phyloP scores from a whole-genome alignment of 2,329 filamentous ascomycete genomes.

The Colletotrichum paranaense region DNA sequence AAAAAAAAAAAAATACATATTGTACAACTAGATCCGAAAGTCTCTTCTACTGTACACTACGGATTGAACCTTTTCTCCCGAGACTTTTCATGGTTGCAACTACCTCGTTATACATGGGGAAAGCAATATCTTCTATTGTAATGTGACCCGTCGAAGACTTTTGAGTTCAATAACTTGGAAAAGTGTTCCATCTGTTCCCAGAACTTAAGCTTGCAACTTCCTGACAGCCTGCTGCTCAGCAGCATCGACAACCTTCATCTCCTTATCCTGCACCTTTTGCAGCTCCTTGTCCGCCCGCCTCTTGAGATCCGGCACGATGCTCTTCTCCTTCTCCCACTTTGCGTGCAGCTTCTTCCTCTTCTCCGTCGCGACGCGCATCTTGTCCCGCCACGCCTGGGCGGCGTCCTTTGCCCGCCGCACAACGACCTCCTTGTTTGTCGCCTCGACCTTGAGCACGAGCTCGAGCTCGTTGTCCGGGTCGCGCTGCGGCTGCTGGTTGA shows the following conservation, averaged over 20 bases:
- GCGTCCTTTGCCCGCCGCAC: constrained; percentile 55
- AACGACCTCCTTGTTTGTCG: constrained; percentile 61
- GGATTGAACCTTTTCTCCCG: not conserved
- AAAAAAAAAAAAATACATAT: constrained; percentile 1
- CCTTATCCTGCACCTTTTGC: constrained; percentile 64
- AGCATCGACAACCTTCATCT: constrained; percentile 61
- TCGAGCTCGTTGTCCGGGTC: constrained; percentile 69
- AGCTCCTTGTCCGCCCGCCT: constrained; percentile 59
- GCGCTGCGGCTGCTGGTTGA: constrained; percentile 71
- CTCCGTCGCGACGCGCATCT: constrained; percentile 59
- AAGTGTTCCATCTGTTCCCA: too few species aligned
- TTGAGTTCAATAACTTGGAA: too few species aligned
- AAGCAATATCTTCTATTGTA: not conserved
- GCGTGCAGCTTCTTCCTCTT: constrained; percentile 61
- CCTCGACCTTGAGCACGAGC: constrained; percentile 65
- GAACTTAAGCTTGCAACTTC: constrained; percentile 45
- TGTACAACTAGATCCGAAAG: constrained; percentile 29
- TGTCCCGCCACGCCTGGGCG: constrained; percentile 62
- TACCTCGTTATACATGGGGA: not conserved
- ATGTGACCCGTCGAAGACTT: too few species aligned
- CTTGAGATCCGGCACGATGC: constrained; percentile 59
- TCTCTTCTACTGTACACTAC: constrained; percentile 27
- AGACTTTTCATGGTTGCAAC: not conserved
- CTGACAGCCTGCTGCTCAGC: constrained; percentile 61
- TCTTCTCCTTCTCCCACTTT: constrained; percentile 58